phyloP scores from a whole-genome alignment of 345 rosid species.

The Noccaea bulbosa region DNA sequence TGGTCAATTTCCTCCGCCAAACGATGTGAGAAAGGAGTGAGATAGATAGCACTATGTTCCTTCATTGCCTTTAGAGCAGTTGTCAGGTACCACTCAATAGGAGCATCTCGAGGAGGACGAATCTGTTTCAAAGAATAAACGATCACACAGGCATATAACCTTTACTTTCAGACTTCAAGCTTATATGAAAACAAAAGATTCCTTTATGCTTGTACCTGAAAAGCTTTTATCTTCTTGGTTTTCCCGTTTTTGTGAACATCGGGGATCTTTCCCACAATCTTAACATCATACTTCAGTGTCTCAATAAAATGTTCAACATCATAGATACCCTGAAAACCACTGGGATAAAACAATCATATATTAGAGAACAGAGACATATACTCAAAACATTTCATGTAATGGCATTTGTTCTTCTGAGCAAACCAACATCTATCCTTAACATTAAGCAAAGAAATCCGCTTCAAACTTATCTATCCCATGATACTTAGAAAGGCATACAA shows the following conservation, averaged over 20 bases:
- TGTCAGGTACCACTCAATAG: slow-evolving; percentile 84
- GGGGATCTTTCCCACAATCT: slow-evolving; percentile 85
- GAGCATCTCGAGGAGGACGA: slow-evolving; percentile 94
- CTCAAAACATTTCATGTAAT: not conserved
- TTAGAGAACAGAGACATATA: slow-evolving; percentile 9
- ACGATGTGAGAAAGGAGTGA: slow-evolving; percentile 98
- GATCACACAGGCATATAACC: slow-evolving; percentile 4
- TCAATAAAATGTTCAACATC: slow-evolving; percentile 93
- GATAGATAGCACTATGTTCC: slow-evolving; percentile 92
- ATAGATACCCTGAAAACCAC: slow-evolving; percentile 96
- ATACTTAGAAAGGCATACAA: slow-evolving; percentile 19
- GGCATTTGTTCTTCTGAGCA: slow-evolving; percentile 7
- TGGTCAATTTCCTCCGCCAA: slow-evolving; percentile 93
- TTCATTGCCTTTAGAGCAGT: slow-evolving; percentile 86
- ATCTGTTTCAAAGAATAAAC: slow-evolving; percentile 50
- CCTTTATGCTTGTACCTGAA: slow-evolving; percentile 62
- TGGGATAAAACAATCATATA: slow-evolving; percentile 35
- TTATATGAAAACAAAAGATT: slow-evolving; percentile 5
- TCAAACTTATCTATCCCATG: slow-evolving; percentile 2
- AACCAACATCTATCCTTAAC: slow-evolving; percentile 1
- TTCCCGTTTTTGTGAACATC: slow-evolving; percentile 88
- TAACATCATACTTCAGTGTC: slow-evolving; percentile 79
- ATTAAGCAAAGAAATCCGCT: slow-evolving; percentile 12
- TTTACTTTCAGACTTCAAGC: not conserved
- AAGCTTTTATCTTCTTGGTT: slow-evolving; percentile 80